Evolutionary conservation across 1,284 basidiomycete genomes (phyloP), one percentile per base, ranked within the genome.

Genomic region (Melanopsichium pennsylvanicum): DNA sequence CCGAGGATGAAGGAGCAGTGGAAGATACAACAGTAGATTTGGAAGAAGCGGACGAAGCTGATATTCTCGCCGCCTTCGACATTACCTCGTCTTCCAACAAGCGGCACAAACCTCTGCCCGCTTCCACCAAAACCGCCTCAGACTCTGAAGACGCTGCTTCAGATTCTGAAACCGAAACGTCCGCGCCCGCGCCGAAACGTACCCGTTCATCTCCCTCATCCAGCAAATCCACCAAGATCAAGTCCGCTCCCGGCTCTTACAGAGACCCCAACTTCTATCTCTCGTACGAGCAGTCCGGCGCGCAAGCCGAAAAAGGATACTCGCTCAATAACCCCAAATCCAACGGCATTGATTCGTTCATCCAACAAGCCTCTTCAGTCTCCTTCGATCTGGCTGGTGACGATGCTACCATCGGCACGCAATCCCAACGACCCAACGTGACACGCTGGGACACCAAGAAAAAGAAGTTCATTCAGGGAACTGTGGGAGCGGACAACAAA

Each of bases 371-470:
- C 1, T 86, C 86, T 4, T 85, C 86, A 6, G 89, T 88, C 3
- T 86, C 90, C 0, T 92, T 97, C 64, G 93, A 97, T 79, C 85
- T 99, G 13, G 85, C 87, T 2, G 88, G 88, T 11, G 79, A 81
- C 52, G 95, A 97, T 72, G 88, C 85, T 3, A 66, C 67, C 2
- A 52, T 78, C 4, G 78, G 75, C 26, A 66, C 70, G 9, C 67
- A 74, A 26, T 43, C 58, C 2, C 34, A 82, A 82, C 15, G 83
- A 18, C 52, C 78, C 44, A 85, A 86, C 25, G 84, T 86, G 12
- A 85, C 87, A 55, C 87, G 84, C 26, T 99, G 96, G 96, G 94
- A 97, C 82, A 90, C 91, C 74, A 97, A 95, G 84, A 95, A 93
- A 83, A 97, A 97, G 82, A 93, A 91, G 76, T 97, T 97, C 72